Percentiles rank a stretch among this genome's conserved stretches.
Conservation (phyloP, 2,329 filamentous ascomycete genomes). For the Dissoconium aciculare region DNA sequence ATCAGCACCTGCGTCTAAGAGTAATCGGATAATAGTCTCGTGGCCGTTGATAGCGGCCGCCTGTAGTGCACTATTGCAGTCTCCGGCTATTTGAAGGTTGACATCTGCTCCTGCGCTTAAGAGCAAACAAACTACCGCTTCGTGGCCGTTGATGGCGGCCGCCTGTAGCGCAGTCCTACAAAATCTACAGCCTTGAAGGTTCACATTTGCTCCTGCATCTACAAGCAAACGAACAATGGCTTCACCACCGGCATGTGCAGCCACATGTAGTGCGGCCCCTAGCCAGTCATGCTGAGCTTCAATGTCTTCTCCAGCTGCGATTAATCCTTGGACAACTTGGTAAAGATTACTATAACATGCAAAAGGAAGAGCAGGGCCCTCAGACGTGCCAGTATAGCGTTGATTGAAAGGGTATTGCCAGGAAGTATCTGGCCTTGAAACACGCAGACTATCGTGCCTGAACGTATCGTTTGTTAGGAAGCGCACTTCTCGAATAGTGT, state of each 20-base stretch:
- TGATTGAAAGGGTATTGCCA: too few relatives aligned
- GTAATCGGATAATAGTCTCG: too few relatives aligned
- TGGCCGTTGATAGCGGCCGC: too few relatives aligned
- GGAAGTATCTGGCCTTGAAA: conserved; percentile 1
- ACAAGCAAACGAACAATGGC: conserved; percentile 3
- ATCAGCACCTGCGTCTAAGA: too few relatives aligned
- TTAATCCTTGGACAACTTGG: conserved; percentile 3
- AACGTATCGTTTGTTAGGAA: conserved; percentile 3
- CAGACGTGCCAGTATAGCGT: conserved; percentile 2
- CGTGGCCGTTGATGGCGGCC: too few relatives aligned
- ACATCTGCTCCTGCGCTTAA: too few relatives aligned
- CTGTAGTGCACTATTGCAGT: too few relatives aligned
- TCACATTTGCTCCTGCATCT: conserved; percentile 4
- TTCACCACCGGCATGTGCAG: not conserved
- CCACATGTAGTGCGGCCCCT: not conserved
- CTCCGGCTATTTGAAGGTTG: too few relatives aligned
- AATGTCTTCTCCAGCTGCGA: conserved; percentile 5
- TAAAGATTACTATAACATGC: not conserved
- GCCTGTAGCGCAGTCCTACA: not conserved
- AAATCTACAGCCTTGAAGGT: not conserved
- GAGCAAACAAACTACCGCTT: too few relatives aligned
- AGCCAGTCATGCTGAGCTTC: not conserved
- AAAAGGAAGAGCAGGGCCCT: conserved; percentile 1
- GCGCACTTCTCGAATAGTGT: conserved; percentile 4
- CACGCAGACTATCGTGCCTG: not conserved